Evolutionary conservation across 495 filamentous ascomycete genomes (phyloP).

Genomic region (Patellaria atrata): DNA sequence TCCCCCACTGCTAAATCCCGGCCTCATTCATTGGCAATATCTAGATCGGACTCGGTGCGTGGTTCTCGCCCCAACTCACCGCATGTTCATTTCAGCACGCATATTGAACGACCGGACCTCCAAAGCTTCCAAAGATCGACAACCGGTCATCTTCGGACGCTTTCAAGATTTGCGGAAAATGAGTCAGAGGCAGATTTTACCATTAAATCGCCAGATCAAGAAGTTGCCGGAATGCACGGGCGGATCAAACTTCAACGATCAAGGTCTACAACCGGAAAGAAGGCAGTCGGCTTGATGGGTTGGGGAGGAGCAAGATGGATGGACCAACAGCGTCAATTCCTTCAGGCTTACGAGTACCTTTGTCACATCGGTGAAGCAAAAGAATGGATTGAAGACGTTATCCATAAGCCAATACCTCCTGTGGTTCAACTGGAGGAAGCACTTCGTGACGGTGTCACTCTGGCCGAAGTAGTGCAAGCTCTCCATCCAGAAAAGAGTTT

Average conservation of each 20-base stretch:
- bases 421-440: slow-evolving; percentile 96
- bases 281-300: slow-evolving; percentile 34
- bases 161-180: slow-evolving; percentile 70
- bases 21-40: slow-evolving; percentile 23
- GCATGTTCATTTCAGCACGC: slow-evolving; percentile 3
- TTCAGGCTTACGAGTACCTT: slow-evolving; percentile 96
- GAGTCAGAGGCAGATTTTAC: slow-evolving; percentile 64
- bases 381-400: slow-evolving; percentile 96
- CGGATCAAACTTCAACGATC: slow-evolving; percentile 68
- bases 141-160: slow-evolving; percentile 73
- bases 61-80: slow-evolving; percentile 10
- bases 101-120: slow-evolving; percentile 45
- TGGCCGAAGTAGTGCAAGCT: slow-evolving; percentile 91
- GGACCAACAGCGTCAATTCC: slow-evolving; percentile 92
- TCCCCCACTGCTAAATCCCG: slow-evolving; percentile 20
- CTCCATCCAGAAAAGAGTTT: slow-evolving; percentile 59
- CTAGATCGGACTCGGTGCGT: slow-evolving; percentile 25
- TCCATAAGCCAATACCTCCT: slow-evolving; percentile 75
- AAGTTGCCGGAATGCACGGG: slow-evolving; percentile 78
- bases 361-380: slow-evolving; percentile 99
- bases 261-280: slow-evolving; percentile 40
- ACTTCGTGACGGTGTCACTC: slow-evolving; percentile 79
- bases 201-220: slow-evolving; percentile 55
- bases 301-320: slow-evolving; percentile 94
- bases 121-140: slow-evolving; percentile 67